phyloP scores from a whole-genome alignment of 2,329 filamentous ascomycete species.

The Apiospora aurea region DNA sequence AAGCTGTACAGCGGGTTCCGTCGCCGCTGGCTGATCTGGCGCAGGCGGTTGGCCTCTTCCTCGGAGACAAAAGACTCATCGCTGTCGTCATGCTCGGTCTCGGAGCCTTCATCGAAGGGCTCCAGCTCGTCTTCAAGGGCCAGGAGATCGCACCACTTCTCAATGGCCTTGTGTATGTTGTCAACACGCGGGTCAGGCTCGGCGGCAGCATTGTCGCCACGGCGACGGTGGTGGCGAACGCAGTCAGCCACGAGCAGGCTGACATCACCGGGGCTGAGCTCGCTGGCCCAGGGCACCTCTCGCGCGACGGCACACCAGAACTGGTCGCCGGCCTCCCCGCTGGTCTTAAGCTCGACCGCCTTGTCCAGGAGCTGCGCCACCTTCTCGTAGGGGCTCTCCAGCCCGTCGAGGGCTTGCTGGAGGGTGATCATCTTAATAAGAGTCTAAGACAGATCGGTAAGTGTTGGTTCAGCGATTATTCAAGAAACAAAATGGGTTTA shows the following conservation, averaged over 20 bases:
- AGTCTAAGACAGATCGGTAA: no score
- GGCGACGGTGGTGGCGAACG: background rate
- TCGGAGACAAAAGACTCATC: background rate
- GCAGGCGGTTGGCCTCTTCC: background rate
- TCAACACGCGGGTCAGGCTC: background rate
- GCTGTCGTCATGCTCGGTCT: background rate
- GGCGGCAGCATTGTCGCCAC: background rate
- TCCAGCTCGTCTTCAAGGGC: background rate
- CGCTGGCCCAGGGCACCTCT: background rate
- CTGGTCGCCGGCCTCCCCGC: background rate
- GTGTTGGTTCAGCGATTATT: no score
- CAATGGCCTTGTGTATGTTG: background rate
- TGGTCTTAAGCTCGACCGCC: background rate
- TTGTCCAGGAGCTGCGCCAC: background rate
- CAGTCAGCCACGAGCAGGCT: background rate
- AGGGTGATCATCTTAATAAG: background rate
- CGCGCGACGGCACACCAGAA: background rate
- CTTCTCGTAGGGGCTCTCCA: background rate
- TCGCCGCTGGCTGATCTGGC: background rate
- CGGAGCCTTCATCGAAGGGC: background rate
- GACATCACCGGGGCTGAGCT: background rate
- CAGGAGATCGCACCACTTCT: slow-evolving; percentile 8
- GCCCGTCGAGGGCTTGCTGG: background rate
- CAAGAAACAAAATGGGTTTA: no score
- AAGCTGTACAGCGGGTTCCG: background rate